Percentiles rank a stretch among this genome's conserved stretches.
phyloP scores from a whole-genome alignment of 108 stramenopile genomes.

The Stephanodiscus triporus region DNA sequence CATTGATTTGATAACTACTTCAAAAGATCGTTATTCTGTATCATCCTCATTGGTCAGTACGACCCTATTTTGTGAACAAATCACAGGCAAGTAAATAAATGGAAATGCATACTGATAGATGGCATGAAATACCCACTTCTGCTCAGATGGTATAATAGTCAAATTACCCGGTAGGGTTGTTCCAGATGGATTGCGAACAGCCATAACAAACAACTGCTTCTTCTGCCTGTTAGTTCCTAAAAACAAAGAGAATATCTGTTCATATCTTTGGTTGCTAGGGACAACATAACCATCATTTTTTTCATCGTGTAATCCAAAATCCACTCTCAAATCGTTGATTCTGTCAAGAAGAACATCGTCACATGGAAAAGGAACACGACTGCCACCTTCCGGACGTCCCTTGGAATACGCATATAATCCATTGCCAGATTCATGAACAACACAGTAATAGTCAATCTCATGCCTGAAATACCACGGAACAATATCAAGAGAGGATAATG shows the following conservation, averaged over 20 bases:
- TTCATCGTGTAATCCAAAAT: background rate
- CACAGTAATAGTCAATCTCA: too few species aligned
- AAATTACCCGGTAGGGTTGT: background rate
- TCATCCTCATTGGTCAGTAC: conserved; percentile 15
- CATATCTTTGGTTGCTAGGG: background rate
- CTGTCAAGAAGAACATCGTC: background rate
- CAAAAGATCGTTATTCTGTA: conserved; percentile 2
- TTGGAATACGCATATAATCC: too few species aligned
- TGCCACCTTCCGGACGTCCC: too few species aligned
- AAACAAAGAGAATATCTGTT: background rate
- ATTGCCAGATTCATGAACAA: background rate
- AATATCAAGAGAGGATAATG: too few species aligned
- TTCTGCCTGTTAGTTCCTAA: background rate
- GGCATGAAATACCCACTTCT: conserved; percentile 1
- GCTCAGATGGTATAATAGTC: background rate
- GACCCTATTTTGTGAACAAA: conserved; percentile 1
- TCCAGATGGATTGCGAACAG: background rate
- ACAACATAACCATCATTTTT: background rate
- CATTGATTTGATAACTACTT: background rate
- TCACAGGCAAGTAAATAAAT: background rate
- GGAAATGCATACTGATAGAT: conserved; percentile 5
- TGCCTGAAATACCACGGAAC: too few species aligned
- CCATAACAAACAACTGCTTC: background rate
- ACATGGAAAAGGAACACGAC: too few species aligned
- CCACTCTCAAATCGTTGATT: background rate